These are phyloP conservation scores for Lathyrus aphaca DNA, from an alignment of 306 rosid genomes.

Conservation along the genomic window DNA sequence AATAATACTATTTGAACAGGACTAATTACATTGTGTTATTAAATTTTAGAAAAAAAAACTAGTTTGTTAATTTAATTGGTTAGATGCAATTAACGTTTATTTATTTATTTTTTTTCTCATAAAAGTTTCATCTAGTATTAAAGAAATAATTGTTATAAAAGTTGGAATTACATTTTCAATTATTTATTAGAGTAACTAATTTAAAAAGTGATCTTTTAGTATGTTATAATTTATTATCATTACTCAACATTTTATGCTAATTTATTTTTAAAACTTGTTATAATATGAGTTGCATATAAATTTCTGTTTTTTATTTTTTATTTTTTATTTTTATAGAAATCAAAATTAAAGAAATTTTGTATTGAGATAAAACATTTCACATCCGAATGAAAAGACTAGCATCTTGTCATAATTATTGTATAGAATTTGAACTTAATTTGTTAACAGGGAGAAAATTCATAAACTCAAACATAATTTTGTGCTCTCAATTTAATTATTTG, in stretches of 20 bases:
- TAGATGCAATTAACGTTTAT: background rate
- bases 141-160: background rate
- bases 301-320: too few relatives aligned
- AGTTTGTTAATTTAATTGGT: background rate
- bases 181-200: background rate
- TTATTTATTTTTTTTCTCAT: too few relatives aligned
- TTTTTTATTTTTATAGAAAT: background rate
- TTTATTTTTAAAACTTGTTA: background rate
- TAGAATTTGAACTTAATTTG: too few relatives aligned
- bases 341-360: background rate
- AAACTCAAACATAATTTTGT: background rate
- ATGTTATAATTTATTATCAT: background rate
- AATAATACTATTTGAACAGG: background rate
- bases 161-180: background rate
- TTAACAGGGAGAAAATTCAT: too few relatives aligned
- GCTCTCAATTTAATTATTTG: background rate
- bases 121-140: background rate
- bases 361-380: background rate
- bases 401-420: too few relatives aligned
- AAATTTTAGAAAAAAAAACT: background rate
- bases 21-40: background rate
- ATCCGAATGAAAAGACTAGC: background rate
- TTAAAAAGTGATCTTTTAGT: background rate
- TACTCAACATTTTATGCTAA: background rate
- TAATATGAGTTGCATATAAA: background rate